phyloP scores from a whole-genome alignment of 345 rosid genomes.

The Dipteronia sinensis region DNA sequence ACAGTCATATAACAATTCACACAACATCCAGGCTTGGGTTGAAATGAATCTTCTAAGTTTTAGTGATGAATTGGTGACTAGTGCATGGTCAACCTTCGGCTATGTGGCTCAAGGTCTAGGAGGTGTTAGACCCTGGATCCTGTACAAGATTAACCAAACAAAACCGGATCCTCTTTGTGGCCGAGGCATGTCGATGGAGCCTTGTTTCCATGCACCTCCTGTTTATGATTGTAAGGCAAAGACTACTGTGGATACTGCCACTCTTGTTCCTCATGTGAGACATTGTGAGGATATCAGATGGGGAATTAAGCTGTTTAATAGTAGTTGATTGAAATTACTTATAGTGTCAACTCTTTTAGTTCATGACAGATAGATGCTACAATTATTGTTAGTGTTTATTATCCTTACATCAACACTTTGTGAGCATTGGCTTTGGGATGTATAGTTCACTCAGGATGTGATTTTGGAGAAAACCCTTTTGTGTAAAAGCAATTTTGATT shows the following conservation, averaged over 20 bases:
- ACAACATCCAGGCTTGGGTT: slow-evolving; percentile 22
- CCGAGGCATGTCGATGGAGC: slow-evolving; percentile 7
- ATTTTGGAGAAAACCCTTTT: too few species aligned
- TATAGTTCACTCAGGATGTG: too few species aligned
- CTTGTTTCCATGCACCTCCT: slow-evolving; percentile 16
- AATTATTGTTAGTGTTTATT: too few species aligned
- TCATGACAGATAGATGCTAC: too few species aligned
- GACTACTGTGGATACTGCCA: not conserved
- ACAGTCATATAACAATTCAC: slow-evolving; percentile 2
- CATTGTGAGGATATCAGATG: too few species aligned
- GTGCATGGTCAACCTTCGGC: slow-evolving; percentile 14
- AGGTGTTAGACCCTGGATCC: slow-evolving; percentile 18
- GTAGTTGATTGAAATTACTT: too few species aligned
- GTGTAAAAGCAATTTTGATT: too few species aligned
- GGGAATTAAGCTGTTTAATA: too few species aligned
- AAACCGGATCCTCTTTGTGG: slow-evolving; percentile 12
- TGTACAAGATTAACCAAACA: not conserved
- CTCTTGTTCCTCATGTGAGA: too few species aligned
- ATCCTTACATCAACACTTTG: too few species aligned
- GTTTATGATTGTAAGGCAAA: slow-evolving; percentile 17
- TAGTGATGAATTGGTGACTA: slow-evolving; percentile 11
- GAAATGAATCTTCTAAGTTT: slow-evolving; percentile 17
- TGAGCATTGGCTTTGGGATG: too few species aligned
- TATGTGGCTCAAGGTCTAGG: slow-evolving; percentile 18
- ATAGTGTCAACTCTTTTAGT: too few species aligned